These are phyloP conservation scores for Akanthomyces dipterigenus DNA, from an alignment of 2,329 filamentous ascomycete species.

Conservation along the genomic window DNA sequence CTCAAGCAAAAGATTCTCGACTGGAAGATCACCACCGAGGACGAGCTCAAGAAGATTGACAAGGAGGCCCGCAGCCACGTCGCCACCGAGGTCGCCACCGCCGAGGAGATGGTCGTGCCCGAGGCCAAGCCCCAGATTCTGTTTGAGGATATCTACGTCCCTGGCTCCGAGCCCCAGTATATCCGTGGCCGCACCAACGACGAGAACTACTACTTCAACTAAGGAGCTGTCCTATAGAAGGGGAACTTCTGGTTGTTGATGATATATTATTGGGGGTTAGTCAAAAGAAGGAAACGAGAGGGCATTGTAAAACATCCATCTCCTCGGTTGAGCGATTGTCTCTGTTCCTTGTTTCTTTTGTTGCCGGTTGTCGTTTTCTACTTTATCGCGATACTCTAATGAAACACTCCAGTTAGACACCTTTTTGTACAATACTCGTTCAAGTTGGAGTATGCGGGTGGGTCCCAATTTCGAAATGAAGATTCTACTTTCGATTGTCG, in stretches of 20 bases:
- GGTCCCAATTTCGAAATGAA: background rate
- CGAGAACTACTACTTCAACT: conserved; percentile 88
- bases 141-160: conserved; percentile 94
- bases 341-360: background rate
- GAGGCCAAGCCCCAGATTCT: conserved; percentile 76
- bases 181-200: conserved; percentile 82
- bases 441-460: background rate
- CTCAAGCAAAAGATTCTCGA: conserved; percentile 97
- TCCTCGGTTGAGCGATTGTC: background rate
- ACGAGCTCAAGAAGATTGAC: conserved; percentile 93
- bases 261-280: background rate
- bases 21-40: conserved; percentile 85
- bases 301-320: background rate
- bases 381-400: conserved; percentile 5
- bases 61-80: conserved; percentile 84
- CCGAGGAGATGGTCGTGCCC: conserved; percentile 80
- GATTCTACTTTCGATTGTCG: background rate
- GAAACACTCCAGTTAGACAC: conserved; percentile 4
- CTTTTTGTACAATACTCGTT: conserved; percentile 12
- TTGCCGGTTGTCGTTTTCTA: conserved; percentile 5
- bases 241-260: background rate
- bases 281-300: background rate
- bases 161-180: conserved; percentile 79
- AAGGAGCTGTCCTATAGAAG: conserved; percentile 25
- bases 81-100: conserved; percentile 81